Conservation (phyloP, 2,329 filamentous ascomycete genomes). For the Alternaria atra region DNA sequence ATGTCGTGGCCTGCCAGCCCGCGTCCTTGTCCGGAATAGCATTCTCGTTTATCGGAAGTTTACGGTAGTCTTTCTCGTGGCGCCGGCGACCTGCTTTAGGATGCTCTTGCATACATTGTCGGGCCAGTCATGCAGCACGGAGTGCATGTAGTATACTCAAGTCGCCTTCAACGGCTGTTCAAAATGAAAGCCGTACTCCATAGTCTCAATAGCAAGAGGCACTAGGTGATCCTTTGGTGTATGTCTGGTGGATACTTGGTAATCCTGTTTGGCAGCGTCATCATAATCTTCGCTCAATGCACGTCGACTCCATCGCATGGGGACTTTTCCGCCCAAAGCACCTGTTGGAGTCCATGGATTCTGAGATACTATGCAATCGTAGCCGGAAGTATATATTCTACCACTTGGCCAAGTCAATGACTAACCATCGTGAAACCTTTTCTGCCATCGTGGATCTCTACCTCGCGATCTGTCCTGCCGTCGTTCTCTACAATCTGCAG, state of each 20-base stretch:
- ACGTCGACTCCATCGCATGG: conserved; percentile 1
- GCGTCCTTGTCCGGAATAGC: not conserved
- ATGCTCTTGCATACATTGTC: not conserved
- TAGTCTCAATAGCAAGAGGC: not conserved
- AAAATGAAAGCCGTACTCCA: not conserved
- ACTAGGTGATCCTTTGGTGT: not conserved
- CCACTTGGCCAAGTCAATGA: not conserved
- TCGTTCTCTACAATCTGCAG: conserved; percentile 1
- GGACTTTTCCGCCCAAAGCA: not conserved
- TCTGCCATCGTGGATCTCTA: conserved; percentile 5
- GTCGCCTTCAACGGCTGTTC: not conserved
- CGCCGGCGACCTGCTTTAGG: not conserved
- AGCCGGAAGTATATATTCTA: not conserved
- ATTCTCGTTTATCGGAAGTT: not conserved
- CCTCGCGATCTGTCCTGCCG: not conserved
- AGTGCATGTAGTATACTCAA: conserved; percentile 1
- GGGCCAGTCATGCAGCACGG: conserved; percentile 1
- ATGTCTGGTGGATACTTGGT: not conserved
- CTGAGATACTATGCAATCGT: conserved; percentile 2
- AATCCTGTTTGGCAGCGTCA: not conserved
- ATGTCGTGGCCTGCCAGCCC: not conserved
- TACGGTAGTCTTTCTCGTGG: not conserved
- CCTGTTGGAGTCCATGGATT: conserved; percentile 4
- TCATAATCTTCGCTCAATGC: conserved; percentile 3
- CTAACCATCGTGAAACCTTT: not conserved